Conservation (phyloP, 78 protist genomes). For the Salpingoeca rosetta region DNA sequence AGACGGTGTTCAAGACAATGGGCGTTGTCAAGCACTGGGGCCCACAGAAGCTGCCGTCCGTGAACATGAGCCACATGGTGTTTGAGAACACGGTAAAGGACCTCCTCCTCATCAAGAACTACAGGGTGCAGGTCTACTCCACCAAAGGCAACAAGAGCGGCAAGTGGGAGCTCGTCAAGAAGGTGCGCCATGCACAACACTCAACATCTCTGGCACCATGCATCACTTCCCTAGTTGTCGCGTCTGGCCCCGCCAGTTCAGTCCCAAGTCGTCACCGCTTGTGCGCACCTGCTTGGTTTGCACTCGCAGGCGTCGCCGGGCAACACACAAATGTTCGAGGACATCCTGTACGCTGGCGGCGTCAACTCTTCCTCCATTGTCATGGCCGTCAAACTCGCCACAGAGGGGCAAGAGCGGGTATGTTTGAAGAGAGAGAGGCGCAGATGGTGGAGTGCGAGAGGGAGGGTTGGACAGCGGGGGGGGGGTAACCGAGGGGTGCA, state of each 20-base stretch:
- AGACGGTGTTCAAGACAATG: slow-evolving; percentile 21
- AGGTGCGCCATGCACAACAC: slow-evolving; percentile 11
- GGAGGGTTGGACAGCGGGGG: too few relatives aligned
- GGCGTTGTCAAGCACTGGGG: slow-evolving; percentile 20
- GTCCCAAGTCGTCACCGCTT: background rate
- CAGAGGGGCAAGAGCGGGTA: background rate
- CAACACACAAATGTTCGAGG: slow-evolving; percentile 39
- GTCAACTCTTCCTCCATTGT: background rate
- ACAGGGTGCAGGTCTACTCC: slow-evolving; percentile 30
- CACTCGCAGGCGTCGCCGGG: slow-evolving; percentile 38
- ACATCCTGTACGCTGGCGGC: slow-evolving; percentile 4
- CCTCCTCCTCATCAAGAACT: slow-evolving; percentile 16
- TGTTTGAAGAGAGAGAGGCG: too few relatives aligned
- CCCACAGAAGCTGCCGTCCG: background rate
- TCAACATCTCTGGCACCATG: too few relatives aligned
- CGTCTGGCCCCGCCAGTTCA: background rate
- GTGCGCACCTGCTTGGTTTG: too few relatives aligned
- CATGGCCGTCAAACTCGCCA: slow-evolving; percentile 16
- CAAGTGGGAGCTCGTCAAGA: background rate
- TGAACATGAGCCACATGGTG: slow-evolving; percentile 20
- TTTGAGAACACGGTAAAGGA: slow-evolving; percentile 5
- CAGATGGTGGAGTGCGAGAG: too few relatives aligned
- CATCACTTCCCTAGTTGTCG: too few relatives aligned
- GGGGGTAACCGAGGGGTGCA: too few relatives aligned
- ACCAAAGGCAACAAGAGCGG: background rate